Evolutionary conservation across 768 basidiomycete species (phyloP).

Genomic region (Lactifluus piperatus): DNA sequence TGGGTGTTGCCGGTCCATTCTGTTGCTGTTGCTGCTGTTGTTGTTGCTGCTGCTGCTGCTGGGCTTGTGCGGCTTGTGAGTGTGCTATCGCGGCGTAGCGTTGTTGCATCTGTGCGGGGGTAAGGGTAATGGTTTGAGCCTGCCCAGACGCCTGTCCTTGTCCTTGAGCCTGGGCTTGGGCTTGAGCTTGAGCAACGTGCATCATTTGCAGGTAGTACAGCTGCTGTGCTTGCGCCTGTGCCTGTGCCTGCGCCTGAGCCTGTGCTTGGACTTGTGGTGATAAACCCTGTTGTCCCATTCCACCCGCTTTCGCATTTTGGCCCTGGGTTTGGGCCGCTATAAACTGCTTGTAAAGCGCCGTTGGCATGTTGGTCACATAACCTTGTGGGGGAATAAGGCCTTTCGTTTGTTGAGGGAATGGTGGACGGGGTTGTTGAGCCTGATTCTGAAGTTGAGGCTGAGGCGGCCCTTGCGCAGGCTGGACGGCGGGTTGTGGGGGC

Average conservation of each 20-base stretch:
- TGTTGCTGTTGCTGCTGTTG: constrained; percentile 22
- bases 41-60: constrained; percentile 21
- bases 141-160: constrained; percentile 14
- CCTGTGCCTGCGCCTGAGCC: not conserved
- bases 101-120: not conserved
- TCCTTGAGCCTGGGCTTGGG: constrained; percentile 17
- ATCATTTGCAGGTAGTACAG: too few species aligned
- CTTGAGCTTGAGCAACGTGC: constrained; percentile 18
- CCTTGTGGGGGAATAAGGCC: not conserved
- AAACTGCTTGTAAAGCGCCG: not conserved
- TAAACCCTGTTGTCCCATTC: not conserved
- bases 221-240: constrained; percentile 17
- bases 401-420: constrained; percentile 2
- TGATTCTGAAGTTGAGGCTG: constrained; percentile 23
- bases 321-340: constrained; percentile 3
- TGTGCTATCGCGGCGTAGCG: constrained; percentile 8
- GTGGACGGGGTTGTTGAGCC: constrained; percentile 1
- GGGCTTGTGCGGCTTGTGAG: constrained; percentile 15
- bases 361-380: constrained; percentile 1
- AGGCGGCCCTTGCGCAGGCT: constrained; percentile 28
- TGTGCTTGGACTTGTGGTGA: not conserved
- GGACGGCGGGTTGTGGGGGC: constrained; percentile 29
- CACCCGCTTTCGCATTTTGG: constrained; percentile 7
- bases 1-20: constrained; percentile 19
- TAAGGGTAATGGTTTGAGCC: not conserved